Evolutionary conservation across 441 rosid genomes (phyloP), one percentile per base, ranked within the genome.

Genomic region (Erodium trifolium): DNA sequence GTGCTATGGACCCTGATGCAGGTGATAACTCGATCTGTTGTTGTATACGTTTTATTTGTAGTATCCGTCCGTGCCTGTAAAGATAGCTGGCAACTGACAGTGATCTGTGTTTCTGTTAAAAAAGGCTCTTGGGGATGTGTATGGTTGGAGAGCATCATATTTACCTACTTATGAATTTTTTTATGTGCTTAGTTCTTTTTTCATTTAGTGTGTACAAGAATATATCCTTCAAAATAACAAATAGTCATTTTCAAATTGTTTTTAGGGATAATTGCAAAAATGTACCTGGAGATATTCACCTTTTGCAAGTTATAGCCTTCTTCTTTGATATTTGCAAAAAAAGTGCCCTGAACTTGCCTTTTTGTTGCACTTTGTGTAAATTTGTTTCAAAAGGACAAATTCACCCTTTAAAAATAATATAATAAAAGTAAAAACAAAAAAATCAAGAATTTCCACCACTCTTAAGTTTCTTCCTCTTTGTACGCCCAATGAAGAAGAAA

Each of bases 1-100:
- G 74, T 63, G 70, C 83, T 71, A 88, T 70, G 73, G 90, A 85
- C 77, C 85, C 89, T 72, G 96, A 93, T 73, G 97, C 79, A 86
- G 99, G 99, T 93, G 74, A 71, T 55, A 39, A 19, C 17, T 68
- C 63, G 72, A 35, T 70, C 1, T 12, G 45, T 47, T 63, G 34
- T 66, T 63, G 11, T 72, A 49, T 65, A 23, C 23, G 14, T 10
- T 47, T 23, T 23, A 29, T 57, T 18, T 57, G 11, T 57, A 19
- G 31, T 57, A 63, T 62, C 55, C n/a, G n/a, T n/a, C 27, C 9
- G 49, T 37, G 70, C 5, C 45, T 68, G 57, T 60, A 31, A 63
- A 68, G 71, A 23, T 19, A 49, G 64, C 55, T 63, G n/a, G 53
- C 1, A 49, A 16, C 6, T 18, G 45, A 63, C 29, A 51, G 47